These are phyloP conservation scores for Oemleria cerasiformis DNA, from an alignment of 306 rosid species.

Conservation along the genomic window DNA sequence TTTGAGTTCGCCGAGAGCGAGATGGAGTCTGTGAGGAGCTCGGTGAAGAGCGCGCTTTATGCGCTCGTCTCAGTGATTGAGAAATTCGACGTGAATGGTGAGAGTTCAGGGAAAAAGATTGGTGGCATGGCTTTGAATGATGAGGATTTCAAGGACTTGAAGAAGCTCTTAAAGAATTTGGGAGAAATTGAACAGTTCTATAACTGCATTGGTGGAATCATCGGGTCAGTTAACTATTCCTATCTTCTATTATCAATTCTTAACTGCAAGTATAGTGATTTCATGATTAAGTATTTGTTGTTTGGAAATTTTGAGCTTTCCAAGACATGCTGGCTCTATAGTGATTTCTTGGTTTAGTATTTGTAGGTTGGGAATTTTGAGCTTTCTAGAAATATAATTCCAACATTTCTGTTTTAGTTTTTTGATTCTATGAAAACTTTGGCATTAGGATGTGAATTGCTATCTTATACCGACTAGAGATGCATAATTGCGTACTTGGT, in stretches of 20 bases:
- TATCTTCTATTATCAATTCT: not conserved
- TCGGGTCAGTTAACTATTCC: conserved; percentile 58
- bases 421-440: not conserved
- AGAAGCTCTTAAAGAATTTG: conserved; percentile 53
- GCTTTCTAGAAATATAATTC: not conserved
- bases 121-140: conserved; percentile 42
- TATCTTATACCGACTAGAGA: not conserved
- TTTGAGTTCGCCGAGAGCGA: conserved; percentile 30
- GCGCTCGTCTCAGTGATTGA: conserved; percentile 73
- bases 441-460: not conserved
- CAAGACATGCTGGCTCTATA: not conserved
- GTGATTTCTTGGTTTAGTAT: not conserved
- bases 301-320: too few species aligned
- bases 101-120: conserved; percentile 29
- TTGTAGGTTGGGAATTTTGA: not conserved
- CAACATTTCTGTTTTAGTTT: too few species aligned
- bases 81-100: conserved; percentile 44
- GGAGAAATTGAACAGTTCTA: conserved; percentile 73
- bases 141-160: conserved; percentile 56
- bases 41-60: conserved; percentile 67
- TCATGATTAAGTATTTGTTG: too few species aligned
- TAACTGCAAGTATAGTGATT: not conserved
- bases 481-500: not conserved
- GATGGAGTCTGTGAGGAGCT: conserved; percentile 35
- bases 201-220: conserved; percentile 92